Base-by-base conservation (phyloP, 208 protist genomes). In the Balamuthia mandrillaris region DNA sequence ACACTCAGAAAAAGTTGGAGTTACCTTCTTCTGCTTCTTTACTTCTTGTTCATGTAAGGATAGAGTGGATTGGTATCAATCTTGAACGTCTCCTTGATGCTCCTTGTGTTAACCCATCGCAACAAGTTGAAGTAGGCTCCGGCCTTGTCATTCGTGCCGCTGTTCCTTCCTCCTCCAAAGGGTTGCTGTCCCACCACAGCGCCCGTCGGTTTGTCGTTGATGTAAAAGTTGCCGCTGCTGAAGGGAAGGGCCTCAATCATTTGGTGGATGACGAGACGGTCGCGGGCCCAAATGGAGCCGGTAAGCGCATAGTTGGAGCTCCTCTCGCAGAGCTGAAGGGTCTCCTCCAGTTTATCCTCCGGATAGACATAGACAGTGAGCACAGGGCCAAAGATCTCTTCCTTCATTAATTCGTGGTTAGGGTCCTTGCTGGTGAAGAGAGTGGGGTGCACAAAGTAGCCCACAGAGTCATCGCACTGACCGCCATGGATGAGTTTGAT, bases 351-450 rank as follows among this genome's bases (percentile, higher is more conserved):
- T 39, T 93, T 86, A 18, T 94, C 91, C 92, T 97, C 96, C 41
- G 96, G 92, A 90, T 98, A 99, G 35, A 98, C 95, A 87, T 95
- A 97, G 35, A 97, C 91, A 2, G 97, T 98, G 31, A 99, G 85
- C 35, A 99, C 95, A 47, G 97, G 97, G 54, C 97, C 97, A 86
- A 99, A 99, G 78, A 99, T 97, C 92, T 99, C 97, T 86, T 99
- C 95, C 7, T 81, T 83, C 93, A 99, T 61, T 18, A 82, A 52
- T 33, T 90, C 87, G 72, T 90, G 90, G 39, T 96, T 87, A 44
- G 96, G 93, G 79, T 98, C 92, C 66, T 90, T 97, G 5, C 94
- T 94, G 70, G 93, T 87, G 81, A 99, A 95, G 75, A 99, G 94
- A 41, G 97, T 99, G 37, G 97, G 97, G 79, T 98, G 84, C 2